Conservation (phyloP, 495 filamentous ascomycete species). For the Ramalina intermedia region DNA sequence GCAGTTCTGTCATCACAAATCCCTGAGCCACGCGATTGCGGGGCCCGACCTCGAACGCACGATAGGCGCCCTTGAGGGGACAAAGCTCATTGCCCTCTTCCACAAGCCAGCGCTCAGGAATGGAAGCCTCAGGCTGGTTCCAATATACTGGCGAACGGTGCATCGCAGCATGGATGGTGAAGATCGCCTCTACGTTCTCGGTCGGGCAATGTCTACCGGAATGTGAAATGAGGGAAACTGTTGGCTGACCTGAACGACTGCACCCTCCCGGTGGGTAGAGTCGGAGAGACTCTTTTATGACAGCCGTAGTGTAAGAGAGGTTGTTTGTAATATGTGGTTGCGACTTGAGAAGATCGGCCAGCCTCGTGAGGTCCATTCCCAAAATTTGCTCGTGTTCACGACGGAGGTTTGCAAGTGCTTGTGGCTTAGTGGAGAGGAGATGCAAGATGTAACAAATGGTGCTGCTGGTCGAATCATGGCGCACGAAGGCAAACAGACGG, state of each 20-base stretch:
- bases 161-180: conserved; percentile 1
- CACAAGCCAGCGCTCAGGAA: conserved; percentile 16
- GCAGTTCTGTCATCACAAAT: conserved; percentile 33
- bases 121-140: conserved; percentile 11
- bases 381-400: conserved; percentile 10
- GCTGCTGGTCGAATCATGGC: conserved; percentile 23
- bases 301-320: conserved; percentile 8
- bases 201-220: conserved; percentile 6
- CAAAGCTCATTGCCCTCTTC: conserved; percentile 7
- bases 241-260: conserved; percentile 4
- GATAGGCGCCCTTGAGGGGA: conserved; percentile 28
- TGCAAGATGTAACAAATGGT: conserved; percentile 12
- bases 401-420: conserved; percentile 1
- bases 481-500: conserved; percentile 27
- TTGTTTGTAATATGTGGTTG: conserved; percentile 8
- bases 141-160: conserved; percentile 7
- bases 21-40: conserved; percentile 40
- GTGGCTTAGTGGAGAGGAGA: conserved; percentile 9
- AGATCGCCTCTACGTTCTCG: conserved; percentile 2
- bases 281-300: conserved; percentile 12
- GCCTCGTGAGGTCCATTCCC: background rate
- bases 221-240: background rate
- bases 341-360: conserved; percentile 3
- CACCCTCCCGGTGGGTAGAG: conserved; percentile 8
- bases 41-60: conserved; percentile 39